Base-by-base conservation (phyloP, 2,329 filamentous ascomycete species). In the Colletotrichum cordylinicola region DNA sequence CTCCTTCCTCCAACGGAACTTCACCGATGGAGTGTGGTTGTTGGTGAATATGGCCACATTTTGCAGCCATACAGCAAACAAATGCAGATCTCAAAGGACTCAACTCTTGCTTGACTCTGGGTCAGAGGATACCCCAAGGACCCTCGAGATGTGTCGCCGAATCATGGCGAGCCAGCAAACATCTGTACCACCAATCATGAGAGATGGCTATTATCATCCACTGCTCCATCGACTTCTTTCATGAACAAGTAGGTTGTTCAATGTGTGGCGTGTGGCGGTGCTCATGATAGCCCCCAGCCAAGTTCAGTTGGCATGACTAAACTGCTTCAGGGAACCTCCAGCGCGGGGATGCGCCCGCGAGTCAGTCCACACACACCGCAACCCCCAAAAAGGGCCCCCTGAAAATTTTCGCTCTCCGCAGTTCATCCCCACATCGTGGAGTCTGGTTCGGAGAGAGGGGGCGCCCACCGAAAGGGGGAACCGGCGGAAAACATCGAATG, bases 381-480 rank as follows among this genome's bases (percentile, higher is more conserved):
- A 48, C 7, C 43, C 48, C 18, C 72, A 39, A 55, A 48, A 35
- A 43, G 61, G 55, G 37, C 55, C 58, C 12, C 65, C 18, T 21
- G 48, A 56, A 56, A 35, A 43, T 67, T 56, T 15, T 37, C 33
- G 15, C 62, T 27, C 56, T 64, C 61, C 62, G 37, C 48, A 58
- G 27, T 15, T 27, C 29, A 62, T 35, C 56, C 56, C 68, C 73
- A 73, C 73, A 75, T 68, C 64, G 64, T 73, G 64, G 73, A 73
- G 64, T 73, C 43, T 52, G n/a, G 43, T 24, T 52, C 35, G n/a
- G 37, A 73, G 33, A 48, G 67, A 18, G 55, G 73, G 24, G 62
- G 10, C 43, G 43, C 43, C 43, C 43, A 8, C 43, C 43, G 43
- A 16, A 33, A 52, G 24, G 33, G 60, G 35, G 61, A 60, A 39